Conservation (phyloP, 1,139 yeast genomes). For the Scheffersomyces stambukii region DNA sequence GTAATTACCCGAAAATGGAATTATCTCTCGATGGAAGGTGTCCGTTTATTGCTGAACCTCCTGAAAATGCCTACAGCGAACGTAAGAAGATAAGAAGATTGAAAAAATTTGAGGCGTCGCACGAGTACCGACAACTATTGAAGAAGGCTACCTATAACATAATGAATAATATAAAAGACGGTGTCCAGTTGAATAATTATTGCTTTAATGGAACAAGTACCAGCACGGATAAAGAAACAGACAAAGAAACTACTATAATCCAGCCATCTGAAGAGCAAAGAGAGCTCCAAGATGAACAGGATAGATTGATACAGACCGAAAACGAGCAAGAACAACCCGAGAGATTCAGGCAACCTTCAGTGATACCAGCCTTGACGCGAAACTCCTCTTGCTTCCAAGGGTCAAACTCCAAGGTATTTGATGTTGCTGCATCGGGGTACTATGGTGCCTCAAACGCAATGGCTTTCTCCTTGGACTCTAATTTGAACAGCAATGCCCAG, state of each 20-base stretch:
- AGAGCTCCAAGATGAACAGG: slow-evolving; percentile 7
- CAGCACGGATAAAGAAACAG: slow-evolving; percentile 24
- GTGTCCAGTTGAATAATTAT: slow-evolving; percentile 14
- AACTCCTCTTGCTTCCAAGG: slow-evolving; percentile 29
- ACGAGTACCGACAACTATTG: slow-evolving; percentile 36
- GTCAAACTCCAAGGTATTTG: slow-evolving; percentile 42
- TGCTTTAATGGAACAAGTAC: slow-evolving; percentile 26
- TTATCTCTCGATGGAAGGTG: slow-evolving; percentile 63
- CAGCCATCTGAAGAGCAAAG: slow-evolving; percentile 10
- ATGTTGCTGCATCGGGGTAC: slow-evolving; percentile 73
- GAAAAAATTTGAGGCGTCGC: slow-evolving; percentile 39
- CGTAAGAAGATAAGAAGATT: slow-evolving; percentile 31
- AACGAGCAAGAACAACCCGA: slow-evolving; percentile 4
- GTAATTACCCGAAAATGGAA: slow-evolving; percentile 41
- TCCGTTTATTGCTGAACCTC: slow-evolving; percentile 57
- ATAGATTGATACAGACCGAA: slow-evolving; percentile 8
- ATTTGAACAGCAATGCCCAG: slow-evolving; percentile 32
- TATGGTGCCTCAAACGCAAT: slow-evolving; percentile 54
- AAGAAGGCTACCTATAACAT: slow-evolving; percentile 33
- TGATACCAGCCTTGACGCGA: too few species aligned
- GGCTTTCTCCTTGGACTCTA: slow-evolving; percentile 42
- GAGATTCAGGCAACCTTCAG: slow-evolving; percentile 23
- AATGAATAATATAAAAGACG: slow-evolving; percentile 24
- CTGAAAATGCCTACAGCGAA: slow-evolving; percentile 37
- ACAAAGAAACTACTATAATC: too few species aligned